Evolutionary conservation across 495 filamentous ascomycete genomes (phyloP), one percentile per base, ranked within the genome.

Genomic region (Penicillium longicatenatum): DNA sequence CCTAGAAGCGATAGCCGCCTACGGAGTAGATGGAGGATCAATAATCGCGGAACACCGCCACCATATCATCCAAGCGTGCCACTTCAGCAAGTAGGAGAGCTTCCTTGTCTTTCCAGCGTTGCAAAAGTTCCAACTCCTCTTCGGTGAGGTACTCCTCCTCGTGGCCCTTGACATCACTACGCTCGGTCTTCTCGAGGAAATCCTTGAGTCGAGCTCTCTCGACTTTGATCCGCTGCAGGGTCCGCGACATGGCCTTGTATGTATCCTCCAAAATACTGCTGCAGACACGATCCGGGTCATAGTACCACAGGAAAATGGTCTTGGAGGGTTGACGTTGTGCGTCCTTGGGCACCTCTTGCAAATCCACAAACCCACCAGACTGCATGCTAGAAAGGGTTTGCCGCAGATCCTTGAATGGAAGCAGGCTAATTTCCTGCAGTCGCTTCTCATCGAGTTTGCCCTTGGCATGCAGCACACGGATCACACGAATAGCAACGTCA

Each of bases 381-480:
- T 96, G 89, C 81, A 99, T 89, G 54, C 82, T 82, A 2, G 86
- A 83, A 64, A 98, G 85, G 56, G 90, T 86, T 53, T 87, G 82
- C 14, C 93, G 91, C 44, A 96, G 79, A 45, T 94, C 87, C 51
- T 89, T 87, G 65, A 91, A 88, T 22, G 84, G 85, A 60, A 96
- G 82, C 54, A 98, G 79, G 53, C 85, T 87, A 54, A 90, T 77
- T 35, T 84, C 84, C 29, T 86, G 82, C 9, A 97, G 74, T 39
- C 86, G 84, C 66, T 94, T 96, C 69, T 99, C 94, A 58, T 97
- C 93, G 16, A 97, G 76, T 70, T 93, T 95, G 21, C 94, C 95
- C 63, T 92, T 90, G 49, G 86, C 85, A 42, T 88, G 83, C 16
- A 98, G 83, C 39, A 98, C 89, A 24, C 89, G 87, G 45, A 90